phyloP scores from a whole-genome alignment of 331 rosid genomes.

The Quercus tomentella region DNA sequence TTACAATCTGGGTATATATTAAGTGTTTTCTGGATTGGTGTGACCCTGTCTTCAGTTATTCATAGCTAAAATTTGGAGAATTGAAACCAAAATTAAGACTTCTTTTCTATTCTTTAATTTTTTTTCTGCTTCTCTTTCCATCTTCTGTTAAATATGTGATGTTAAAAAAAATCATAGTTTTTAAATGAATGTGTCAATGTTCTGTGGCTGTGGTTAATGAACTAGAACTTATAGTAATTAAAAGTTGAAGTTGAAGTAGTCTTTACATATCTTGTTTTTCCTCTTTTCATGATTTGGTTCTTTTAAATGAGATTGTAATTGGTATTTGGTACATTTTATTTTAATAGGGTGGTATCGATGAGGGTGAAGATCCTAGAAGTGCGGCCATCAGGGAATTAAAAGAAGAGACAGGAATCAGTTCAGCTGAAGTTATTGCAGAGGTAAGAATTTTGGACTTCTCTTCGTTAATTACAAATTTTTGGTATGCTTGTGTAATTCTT shows the following conservation, averaged over 20 bases:
- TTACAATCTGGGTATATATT: too few species aligned
- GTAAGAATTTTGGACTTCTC: slow-evolving; percentile 25
- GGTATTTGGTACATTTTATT: slow-evolving; percentile 7
- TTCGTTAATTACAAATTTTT: background rate
- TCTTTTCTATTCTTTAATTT: too few species aligned
- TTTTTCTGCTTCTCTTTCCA: too few species aligned
- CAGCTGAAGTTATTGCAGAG: slow-evolving; percentile 80
- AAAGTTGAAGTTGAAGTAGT: background rate
- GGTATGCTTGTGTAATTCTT: background rate
- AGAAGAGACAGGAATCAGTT: slow-evolving; percentile 86
- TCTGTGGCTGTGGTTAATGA: background rate
- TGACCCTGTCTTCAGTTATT: too few species aligned
- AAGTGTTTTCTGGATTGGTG: too few species aligned
- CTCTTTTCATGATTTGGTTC: background rate
- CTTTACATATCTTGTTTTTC: background rate
- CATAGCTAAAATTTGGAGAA: too few species aligned
- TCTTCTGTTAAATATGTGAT: too few species aligned
- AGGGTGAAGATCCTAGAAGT: slow-evolving; percentile 76
- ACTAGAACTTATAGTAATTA: background rate
- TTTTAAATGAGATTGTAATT: slow-evolving; percentile 5
- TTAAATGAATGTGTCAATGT: background rate
- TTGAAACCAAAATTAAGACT: too few species aligned
- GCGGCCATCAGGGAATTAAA: slow-evolving; percentile 78
- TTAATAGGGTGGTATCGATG: slow-evolving; percentile 79
- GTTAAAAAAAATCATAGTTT: too few species aligned